Evolutionary conservation across 208 protist genomes (phyloP), one percentile per base, ranked within the genome.

Genomic region (Acanthamoeba culbertsoni): DNA sequence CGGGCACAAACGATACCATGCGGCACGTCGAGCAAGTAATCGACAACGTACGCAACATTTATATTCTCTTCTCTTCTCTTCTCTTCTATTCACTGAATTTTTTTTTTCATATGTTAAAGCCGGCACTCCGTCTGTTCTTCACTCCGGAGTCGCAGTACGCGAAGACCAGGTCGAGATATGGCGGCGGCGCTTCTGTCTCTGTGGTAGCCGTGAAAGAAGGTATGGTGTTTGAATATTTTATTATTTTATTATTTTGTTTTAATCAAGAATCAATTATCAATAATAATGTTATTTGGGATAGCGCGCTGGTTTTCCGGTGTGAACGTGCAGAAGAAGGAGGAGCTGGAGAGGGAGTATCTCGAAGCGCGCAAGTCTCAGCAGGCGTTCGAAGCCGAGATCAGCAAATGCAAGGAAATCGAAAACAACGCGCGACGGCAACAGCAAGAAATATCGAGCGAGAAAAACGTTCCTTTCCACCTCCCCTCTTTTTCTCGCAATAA

Each of bases 161-260:
- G 26, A 84, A 59, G 12, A 73, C 37, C 0, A 46, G 31, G 26
- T 95, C 94, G 2, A 40, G n/a, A 23, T 95, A 93, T 73, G 94
- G 93, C n/a, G 53, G 93, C 6, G 73, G 40, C 42, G 28, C 48
- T 16, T 42, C 37, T 57, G 59, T 37, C 0, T 82, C 77, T 1
- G 90, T 55, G 7, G 46, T 93, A 1, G 1, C 79, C 4, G 79
- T 88, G 23, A 23, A 31, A 23, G 51, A 88, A 1, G 42, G 48
- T 63, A 7, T 12, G 20, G 10, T 6, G 16, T 82, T 82, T 1
- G 57, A 8, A 31, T 23, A 31, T 28, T 65, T 37, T 23, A 33
- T 28, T 8, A 20, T 62, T 0, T 62, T n/a, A 6, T 3, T 20
- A 10, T n/a, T 33, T n/a, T 33, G 55, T 28, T 63, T 23, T 20